Conservation (phyloP, 2,329 filamentous ascomycete species). For the Xylariaceae sp. region DNA sequence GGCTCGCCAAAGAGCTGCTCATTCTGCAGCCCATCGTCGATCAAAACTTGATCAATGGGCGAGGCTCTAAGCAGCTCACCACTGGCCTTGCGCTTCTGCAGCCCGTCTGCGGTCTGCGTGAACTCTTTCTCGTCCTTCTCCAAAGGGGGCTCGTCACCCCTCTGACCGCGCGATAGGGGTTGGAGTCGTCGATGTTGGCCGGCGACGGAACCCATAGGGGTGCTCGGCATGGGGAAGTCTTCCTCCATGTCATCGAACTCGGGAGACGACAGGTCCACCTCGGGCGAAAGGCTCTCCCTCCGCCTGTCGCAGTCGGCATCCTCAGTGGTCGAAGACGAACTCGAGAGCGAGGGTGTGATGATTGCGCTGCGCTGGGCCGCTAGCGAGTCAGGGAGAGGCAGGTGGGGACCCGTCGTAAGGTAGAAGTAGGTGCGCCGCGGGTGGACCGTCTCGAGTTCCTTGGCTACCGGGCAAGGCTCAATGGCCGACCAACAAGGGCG, state of each 20-base stretch:
- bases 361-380: constrained; percentile 45
- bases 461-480: constrained; percentile 79
- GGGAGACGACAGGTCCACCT: constrained; percentile 81
- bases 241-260: constrained; percentile 73
- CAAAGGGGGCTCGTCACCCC: constrained; percentile 77
- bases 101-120: constrained; percentile 83
- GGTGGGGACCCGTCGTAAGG: constrained; percentile 78
- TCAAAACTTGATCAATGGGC: constrained; percentile 27
- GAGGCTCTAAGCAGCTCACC: constrained; percentile 33
- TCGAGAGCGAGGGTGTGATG: constrained; percentile 79
- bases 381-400: constrained; percentile 64
- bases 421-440: constrained; percentile 96
- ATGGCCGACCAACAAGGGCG: constrained; percentile 71
- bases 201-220: constrained; percentile 51
- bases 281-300: constrained; percentile 78
- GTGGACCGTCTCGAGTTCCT: constrained; percentile 86
- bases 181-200: constrained; percentile 26
- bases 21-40: constrained; percentile 39
- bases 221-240: constrained; percentile 49
- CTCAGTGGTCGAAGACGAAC: constrained; percentile 58
- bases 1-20: constrained; percentile 46
- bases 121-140: constrained; percentile 96
- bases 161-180: constrained; percentile 49
- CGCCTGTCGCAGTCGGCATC: constrained; percentile 61
- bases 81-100: constrained; percentile 59